A percentile compares a stretch with the other conserved stretches of the same genome.
Conservation (phyloP, 805 yeast species). For the Saturnispora zaruensis region DNA sequence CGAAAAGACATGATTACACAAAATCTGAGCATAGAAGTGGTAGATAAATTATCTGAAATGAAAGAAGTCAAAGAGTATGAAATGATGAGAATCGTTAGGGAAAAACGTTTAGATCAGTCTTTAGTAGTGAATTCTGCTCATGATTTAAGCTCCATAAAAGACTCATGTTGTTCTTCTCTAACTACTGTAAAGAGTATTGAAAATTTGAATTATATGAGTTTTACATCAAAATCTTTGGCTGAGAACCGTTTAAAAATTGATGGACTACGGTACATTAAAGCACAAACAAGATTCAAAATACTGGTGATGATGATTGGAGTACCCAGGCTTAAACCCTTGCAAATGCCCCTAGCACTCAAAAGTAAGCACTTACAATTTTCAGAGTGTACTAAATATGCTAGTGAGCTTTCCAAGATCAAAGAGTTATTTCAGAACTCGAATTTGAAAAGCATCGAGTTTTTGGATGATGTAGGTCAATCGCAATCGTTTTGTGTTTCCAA, state of each 20-base stretch:
- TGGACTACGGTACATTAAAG: neutral
- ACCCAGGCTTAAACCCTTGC: neutral
- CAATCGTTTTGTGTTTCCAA: neutral
- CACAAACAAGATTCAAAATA: neutral
- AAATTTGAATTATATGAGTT: neutral
- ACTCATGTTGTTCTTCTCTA: too few species aligned
- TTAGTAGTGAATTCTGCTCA: too few species aligned
- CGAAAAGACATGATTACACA: neutral
- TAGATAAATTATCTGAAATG: neutral
- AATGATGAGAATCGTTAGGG: neutral
- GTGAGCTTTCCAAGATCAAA: neutral
- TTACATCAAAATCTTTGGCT: neutral
- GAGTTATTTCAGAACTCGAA: neutral
- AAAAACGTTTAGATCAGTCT: neutral
- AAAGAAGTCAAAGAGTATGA: too few species aligned
- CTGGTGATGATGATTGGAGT: neutral
- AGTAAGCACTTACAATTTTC: neutral
- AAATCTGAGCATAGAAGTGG: neutral
- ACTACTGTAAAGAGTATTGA: neutral
- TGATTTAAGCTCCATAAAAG: too few species aligned
- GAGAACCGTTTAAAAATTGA: neutral
- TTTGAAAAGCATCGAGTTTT: neutral
- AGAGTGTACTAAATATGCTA: neutral
- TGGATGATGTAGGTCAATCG: neutral
- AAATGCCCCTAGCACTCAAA: neutral